phyloP scores from a whole-genome alignment of 2,329 filamentous ascomycete genomes.

The Balansia obtecta region DNA sequence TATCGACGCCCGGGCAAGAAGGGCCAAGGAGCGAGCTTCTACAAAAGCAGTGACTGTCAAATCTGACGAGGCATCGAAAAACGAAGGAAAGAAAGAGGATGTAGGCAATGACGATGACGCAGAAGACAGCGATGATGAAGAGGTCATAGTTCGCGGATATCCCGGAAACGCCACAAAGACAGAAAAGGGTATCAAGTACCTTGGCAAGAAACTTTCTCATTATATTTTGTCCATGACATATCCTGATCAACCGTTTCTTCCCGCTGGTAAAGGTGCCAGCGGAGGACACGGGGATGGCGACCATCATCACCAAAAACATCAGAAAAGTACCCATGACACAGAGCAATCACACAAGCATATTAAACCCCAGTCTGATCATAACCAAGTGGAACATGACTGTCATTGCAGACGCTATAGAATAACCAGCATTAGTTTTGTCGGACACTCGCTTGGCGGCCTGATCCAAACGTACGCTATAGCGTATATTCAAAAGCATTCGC shows the following conservation, averaged over 20 bases:
- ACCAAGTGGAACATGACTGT: constrained; percentile 38
- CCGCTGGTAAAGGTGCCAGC: constrained; percentile 39
- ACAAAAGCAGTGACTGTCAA: constrained; percentile 10
- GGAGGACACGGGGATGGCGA: constrained; percentile 29
- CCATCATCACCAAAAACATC: constrained; percentile 28
- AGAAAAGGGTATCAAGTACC: constrained; percentile 90
- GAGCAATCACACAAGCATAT: constrained; percentile 48
- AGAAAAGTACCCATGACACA: constrained; percentile 26
- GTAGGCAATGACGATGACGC: constrained; percentile 24
- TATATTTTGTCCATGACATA: constrained; percentile 85
- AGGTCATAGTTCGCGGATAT: constrained; percentile 83
- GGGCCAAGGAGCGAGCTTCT: constrained; percentile 33
- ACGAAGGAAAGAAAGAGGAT: constrained; percentile 6
- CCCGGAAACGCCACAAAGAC: constrained; percentile 82
- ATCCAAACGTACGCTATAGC: constrained; percentile 91
- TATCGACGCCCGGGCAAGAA: constrained; percentile 51
- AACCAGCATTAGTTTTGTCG: constrained; percentile 90
- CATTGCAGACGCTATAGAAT: constrained; percentile 59
- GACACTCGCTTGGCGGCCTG: constrained; percentile 79
- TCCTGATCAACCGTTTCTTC: constrained; percentile 81
- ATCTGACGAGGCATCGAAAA: constrained; percentile 5
- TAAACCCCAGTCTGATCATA: constrained; percentile 41
- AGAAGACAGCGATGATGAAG: constrained; percentile 59
- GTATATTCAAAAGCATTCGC: constrained; percentile 93
- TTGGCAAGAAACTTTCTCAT: constrained; percentile 87